Percentiles rank a stretch among this genome's conserved stretches.
Evolutionary conservation across 352 stramenopile species (phyloP).

Genomic region (Blastocystis hominis): DNA sequence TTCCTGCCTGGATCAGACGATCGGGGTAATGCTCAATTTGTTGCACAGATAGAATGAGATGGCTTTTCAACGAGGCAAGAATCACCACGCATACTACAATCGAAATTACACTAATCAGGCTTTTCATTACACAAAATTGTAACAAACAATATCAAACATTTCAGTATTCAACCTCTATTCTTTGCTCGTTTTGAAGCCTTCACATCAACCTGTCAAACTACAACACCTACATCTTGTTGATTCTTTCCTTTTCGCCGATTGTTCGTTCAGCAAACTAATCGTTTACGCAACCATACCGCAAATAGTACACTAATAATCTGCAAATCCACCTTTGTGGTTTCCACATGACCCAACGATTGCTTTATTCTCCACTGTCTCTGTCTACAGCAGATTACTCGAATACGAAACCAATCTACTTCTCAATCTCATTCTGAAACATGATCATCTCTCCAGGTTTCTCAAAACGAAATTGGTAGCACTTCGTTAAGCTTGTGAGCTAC

Average conservation of each 20-base stretch:
- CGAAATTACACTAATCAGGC: background rate
- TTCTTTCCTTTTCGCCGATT: background rate
- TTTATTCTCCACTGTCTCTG: background rate
- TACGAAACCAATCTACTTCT: background rate
- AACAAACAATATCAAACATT: background rate
- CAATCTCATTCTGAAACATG: background rate
- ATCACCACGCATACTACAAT: background rate
- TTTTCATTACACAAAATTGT: background rate
- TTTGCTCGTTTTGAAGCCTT: no score
- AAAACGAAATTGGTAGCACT: background rate
- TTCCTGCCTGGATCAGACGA: background rate
- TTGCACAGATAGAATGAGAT: background rate
- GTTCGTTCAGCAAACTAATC: background rate
- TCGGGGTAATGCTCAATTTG: constrained; percentile 1
- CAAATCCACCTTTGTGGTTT: background rate
- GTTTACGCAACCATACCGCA: background rate
- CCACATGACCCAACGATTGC: background rate
- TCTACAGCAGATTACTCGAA: background rate
- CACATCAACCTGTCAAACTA: no score
- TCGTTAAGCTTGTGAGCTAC: background rate
- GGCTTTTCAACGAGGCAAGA: background rate
- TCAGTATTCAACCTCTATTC: background rate
- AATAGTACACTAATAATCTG: background rate
- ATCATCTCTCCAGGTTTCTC: background rate
- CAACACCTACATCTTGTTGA: background rate